phyloP scores from a whole-genome alignment of 805 yeast species.

The Clavispora fructus region DNA sequence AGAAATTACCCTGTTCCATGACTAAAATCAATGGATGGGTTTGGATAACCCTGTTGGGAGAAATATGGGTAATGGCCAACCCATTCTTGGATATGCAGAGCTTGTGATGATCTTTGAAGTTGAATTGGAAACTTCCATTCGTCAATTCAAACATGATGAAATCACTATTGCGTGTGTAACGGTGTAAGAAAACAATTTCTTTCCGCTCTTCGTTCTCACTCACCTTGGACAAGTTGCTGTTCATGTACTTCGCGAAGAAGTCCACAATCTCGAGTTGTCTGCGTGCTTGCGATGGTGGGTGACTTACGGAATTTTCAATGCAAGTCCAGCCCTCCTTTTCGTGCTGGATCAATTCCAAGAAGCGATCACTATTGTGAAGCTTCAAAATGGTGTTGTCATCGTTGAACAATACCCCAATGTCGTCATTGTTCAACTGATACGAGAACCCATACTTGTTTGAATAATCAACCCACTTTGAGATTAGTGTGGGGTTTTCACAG shows the following conservation, averaged over 20 bases:
- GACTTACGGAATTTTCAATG: slow-evolving; percentile 37
- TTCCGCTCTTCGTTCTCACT: slow-evolving; percentile 59
- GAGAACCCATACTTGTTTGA: slow-evolving; percentile 94
- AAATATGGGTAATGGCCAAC: slow-evolving; percentile 70
- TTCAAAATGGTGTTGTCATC: slow-evolving; percentile 79
- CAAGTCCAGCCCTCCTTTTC: slow-evolving; percentile 44
- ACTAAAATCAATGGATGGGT: slow-evolving; percentile 52
- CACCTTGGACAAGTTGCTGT: slow-evolving; percentile 77
- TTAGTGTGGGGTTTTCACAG: slow-evolving; percentile 58
- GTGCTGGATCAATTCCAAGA: slow-evolving; percentile 53
- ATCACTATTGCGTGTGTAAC: slow-evolving; percentile 73
- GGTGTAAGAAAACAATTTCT: slow-evolving; percentile 71
- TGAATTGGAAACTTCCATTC: slow-evolving; percentile 89
- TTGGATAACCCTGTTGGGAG: slow-evolving; percentile 67
- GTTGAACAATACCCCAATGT: slow-evolving; percentile 85
- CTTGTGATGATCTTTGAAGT: slow-evolving; percentile 93
- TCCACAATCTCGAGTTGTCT: slow-evolving; percentile 82
- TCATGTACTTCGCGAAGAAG: slow-evolving; percentile 89
- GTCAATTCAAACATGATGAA: slow-evolving; percentile 91
- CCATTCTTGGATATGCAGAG: slow-evolving; percentile 76
- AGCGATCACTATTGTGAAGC: slow-evolving; percentile 55
- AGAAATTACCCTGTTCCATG: slow-evolving; percentile 40
- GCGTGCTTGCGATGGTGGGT: slow-evolving; percentile 45
- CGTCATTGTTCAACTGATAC: slow-evolving; percentile 84
- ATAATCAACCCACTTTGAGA: slow-evolving; percentile 97